Base-by-base conservation (phyloP, 2,329 filamentous ascomycete species). In the Cryphonectria naterciae region DNA sequence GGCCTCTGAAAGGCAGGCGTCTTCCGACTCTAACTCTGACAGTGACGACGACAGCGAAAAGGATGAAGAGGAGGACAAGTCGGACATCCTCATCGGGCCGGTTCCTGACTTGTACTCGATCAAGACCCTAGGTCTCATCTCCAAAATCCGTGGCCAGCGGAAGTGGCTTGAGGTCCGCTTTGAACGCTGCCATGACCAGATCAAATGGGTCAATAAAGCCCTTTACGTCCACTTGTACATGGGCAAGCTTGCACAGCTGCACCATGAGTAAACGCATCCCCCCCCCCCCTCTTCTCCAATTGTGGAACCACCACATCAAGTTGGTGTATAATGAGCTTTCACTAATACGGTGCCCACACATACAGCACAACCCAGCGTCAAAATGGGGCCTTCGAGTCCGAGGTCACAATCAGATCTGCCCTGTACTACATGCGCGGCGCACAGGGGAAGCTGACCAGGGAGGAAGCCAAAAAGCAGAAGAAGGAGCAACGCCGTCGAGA, bases 141-240 rank as follows among this genome's bases (percentile, higher is more conserved):
- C 10, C 43, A 56, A n/a, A 25, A 7, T n/a, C 4, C 37, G 25
- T 19, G 17, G 32, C 2, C 35, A 64, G n/a, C 32, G 22, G 13
- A 6, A 22, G 2, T 72, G 70, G 70, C 22, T 70, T 13, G 28
- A 39, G 19, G 17, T 19, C 3, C 58, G 70, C 2, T 4, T 65
- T 1, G 19, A 22, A 8, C 60, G 54, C n/a, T 69, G 68, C 35
- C n/a, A 61, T 11, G 39, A 58, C 19, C 70, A 72, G 60, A 32
- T 72, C 13, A 25, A 35, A 54, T 72, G 68, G 70, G 61, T 70
- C 3, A 43, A 28, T 4, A 69, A 49, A 11, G 43, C 32, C 22
- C 64, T 72, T 22, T 37, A 70, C 25, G 7, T 70, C n/a, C 37
- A 70, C 13, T 8, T 72, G 32, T 56, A 70, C 22, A 70, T 72